These are phyloP conservation scores for Baudoinia panamericana DNA, from an alignment of 495 filamentous ascomycete genomes.

Conservation along the genomic window DNA sequence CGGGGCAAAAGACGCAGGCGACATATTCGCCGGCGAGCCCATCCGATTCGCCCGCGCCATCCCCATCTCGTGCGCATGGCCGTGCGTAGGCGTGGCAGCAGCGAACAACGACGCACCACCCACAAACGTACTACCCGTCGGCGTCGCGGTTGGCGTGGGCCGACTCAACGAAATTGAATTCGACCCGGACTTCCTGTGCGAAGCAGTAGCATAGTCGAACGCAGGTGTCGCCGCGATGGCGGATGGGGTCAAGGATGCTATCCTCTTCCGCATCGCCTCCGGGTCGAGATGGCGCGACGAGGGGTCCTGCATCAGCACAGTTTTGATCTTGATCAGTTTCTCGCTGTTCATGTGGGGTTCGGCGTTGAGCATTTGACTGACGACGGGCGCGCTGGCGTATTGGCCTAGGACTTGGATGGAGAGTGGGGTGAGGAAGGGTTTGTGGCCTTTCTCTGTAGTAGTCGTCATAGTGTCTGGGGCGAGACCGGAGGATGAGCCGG, in stretches of 20 bases:
- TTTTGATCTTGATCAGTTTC: slow-evolving; percentile 18
- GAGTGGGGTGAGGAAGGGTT: slow-evolving; percentile 17
- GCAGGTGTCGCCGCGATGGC: slow-evolving; percentile 1
- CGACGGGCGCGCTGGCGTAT: slow-evolving; percentile 15
- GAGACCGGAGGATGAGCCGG: slow-evolving; percentile 2
- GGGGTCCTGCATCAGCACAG: slow-evolving; percentile 10
- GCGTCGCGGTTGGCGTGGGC: neutral
- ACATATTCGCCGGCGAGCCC: slow-evolving; percentile 9
- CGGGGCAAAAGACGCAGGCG: neutral
- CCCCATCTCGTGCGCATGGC: too few relatives aligned
- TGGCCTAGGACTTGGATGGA: slow-evolving; percentile 17
- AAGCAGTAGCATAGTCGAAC: slow-evolving; percentile 7
- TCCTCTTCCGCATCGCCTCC: slow-evolving; percentile 8
- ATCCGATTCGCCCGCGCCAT: slow-evolving; percentile 8
- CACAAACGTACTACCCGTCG: neutral
- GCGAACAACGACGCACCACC: slow-evolving; percentile 6
- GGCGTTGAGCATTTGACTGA: slow-evolving; percentile 12
- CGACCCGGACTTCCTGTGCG: neutral
- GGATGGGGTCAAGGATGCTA: slow-evolving; percentile 7
- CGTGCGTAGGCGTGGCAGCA: neutral
- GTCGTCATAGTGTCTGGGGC: too few relatives aligned
- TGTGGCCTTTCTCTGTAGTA: neutral
- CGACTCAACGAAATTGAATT: too few relatives aligned
- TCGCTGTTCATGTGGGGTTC: slow-evolving; percentile 23
- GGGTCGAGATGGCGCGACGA: slow-evolving; percentile 10